phyloP scores from a whole-genome alignment of 139 green algal genomes.

The Chlamydomonas eustigma region DNA sequence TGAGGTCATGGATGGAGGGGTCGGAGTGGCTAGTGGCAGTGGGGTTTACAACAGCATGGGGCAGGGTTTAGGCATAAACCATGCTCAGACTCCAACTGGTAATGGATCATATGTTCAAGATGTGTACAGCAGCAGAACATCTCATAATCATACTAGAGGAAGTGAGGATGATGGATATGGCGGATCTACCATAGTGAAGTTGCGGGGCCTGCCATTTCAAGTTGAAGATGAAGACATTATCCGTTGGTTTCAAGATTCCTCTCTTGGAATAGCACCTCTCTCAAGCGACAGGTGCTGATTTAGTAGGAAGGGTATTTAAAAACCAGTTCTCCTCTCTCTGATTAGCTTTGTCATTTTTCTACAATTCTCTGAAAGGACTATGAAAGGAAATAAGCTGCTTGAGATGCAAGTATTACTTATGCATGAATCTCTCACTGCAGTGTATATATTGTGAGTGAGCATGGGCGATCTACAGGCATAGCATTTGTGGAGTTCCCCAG shows the following conservation, averaged over 20 bases:
- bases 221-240: conserved; percentile 68
- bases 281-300: conserved; percentile 38
- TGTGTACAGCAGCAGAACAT: not conserved
- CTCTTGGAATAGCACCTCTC: conserved; percentile 31
- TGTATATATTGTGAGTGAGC: conserved; percentile 60
- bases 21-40: conserved; percentile 21
- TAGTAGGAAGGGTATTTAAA: no score
- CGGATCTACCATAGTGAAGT: conserved; percentile 63
- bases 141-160: conserved; percentile 1
- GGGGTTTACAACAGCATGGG: conserved; percentile 23
- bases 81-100: no score
- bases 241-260: conserved; percentile 73
- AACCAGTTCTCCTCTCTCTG: no score
- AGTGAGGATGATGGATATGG: no score
- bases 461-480: conserved; percentile 63
- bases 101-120: conserved; percentile 1
- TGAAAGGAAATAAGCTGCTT: no score
- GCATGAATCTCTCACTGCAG: conserved; percentile 44
- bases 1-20: conserved; percentile 42
- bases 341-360: no score
- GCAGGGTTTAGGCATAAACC: conserved; percentile 19
- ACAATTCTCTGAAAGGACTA: no score
- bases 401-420: no score
- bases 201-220: conserved; percentile 80
- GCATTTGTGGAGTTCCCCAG: conserved; percentile 75